These are phyloP conservation scores for Termitomyces sp. DNA, from an alignment of 768 basidiomycete genomes.

Conservation along the genomic window DNA sequence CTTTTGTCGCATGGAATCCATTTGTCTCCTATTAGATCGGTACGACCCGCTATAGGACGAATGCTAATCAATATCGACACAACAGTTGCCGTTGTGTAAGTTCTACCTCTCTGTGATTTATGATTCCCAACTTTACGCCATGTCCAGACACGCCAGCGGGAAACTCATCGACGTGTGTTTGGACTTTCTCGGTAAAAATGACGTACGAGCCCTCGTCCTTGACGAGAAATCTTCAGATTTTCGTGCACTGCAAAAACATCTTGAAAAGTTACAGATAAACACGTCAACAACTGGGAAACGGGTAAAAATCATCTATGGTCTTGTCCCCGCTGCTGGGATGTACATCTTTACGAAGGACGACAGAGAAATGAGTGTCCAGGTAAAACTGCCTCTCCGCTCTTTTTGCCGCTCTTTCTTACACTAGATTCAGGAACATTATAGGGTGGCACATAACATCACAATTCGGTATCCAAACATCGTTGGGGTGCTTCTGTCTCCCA, in stretches of 20 bases:
- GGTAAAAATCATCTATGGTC: constrained; percentile 31
- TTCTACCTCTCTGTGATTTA: not conserved
- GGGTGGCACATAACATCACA: constrained; percentile 26
- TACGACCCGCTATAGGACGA: constrained; percentile 36
- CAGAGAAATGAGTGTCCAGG: constrained; percentile 33
- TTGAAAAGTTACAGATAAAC: constrained; percentile 32
- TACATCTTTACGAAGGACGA: constrained; percentile 36
- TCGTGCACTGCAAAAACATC: constrained; percentile 31
- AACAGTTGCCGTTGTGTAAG: constrained; percentile 42
- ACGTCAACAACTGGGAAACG: constrained; percentile 20
- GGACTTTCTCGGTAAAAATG: constrained; percentile 16
- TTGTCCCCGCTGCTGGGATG: constrained; percentile 34
- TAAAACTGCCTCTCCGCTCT: constrained; percentile 12
- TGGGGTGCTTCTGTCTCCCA: constrained; percentile 30
- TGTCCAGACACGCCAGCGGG: constrained; percentile 26
- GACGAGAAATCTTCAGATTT: constrained; percentile 18
- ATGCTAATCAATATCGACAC: constrained; percentile 47
- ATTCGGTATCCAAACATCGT: constrained; percentile 32
- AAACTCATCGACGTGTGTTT: constrained; percentile 29
- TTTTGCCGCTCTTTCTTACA: not conserved
- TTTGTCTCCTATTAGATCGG: constrained; percentile 21
- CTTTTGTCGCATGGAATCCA: not conserved
- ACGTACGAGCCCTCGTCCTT: constrained; percentile 28
- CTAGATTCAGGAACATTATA: constrained; percentile 36
- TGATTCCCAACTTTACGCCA: not conserved